phyloP scores from a whole-genome alignment of 495 filamentous ascomycete species.

The Xylona heveae region DNA sequence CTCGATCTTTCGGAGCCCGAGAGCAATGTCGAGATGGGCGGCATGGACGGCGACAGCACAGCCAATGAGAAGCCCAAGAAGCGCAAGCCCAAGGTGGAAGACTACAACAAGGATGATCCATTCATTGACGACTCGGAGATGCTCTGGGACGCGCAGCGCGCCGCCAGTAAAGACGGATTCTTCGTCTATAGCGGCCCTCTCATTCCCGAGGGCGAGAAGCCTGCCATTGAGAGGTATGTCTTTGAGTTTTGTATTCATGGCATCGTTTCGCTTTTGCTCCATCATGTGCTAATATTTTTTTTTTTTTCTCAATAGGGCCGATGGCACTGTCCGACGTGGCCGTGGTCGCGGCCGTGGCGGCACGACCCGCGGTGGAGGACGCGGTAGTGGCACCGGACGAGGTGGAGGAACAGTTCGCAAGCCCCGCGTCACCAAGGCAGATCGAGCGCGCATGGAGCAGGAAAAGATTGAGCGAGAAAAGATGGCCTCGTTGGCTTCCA shows the following conservation, averaged over 20 bases:
- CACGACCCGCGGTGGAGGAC: conserved; percentile 21
- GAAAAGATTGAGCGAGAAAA: conserved; percentile 52
- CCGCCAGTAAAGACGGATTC: conserved; percentile 80
- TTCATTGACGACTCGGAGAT: conserved; percentile 95
- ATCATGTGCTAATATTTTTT: conserved; percentile 12
- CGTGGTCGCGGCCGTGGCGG: conserved; percentile 44
- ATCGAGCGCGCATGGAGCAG: conserved; percentile 35
- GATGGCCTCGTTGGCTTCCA: conserved; percentile 5
- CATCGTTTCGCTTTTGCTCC: conserved; percentile 2
- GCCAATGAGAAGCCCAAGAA: conserved; percentile 40
- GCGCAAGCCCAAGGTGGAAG: conserved; percentile 75
- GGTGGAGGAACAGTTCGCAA: conserved; percentile 61
- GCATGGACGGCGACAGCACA: conserved; percentile 27
- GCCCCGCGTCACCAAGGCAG: conserved; percentile 60
- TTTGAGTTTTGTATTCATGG: conserved; percentile 2
- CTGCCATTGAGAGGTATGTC: conserved; percentile 51
- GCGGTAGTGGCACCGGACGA: conserved; percentile 23
- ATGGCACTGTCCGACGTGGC: conserved; percentile 57
- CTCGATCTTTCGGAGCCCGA: conserved; percentile 32
- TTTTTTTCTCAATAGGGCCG: conserved; percentile 30
- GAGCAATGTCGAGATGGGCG: conserved; percentile 62
- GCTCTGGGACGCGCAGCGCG: conserved; percentile 88
- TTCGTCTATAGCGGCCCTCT: conserved; percentile 76
- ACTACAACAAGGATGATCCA: conserved; percentile 90
- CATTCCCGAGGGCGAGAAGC: conserved; percentile 71